phyloP scores from a whole-genome alignment of 2,329 filamentous ascomycete genomes.

The Apiospora koreana region DNA sequence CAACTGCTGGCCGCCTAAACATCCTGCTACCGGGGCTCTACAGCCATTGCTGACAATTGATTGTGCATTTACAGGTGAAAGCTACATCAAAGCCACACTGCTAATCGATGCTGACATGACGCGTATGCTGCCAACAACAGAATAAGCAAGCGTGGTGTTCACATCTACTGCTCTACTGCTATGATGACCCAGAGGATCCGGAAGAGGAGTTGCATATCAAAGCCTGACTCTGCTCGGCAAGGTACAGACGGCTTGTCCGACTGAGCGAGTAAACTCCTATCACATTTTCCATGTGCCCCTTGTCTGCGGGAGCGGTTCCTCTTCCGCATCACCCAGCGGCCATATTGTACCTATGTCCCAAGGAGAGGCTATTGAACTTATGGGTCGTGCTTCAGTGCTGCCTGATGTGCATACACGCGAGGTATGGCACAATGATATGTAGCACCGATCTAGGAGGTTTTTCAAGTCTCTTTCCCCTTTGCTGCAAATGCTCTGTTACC shows the following conservation, averaged over 20 bases:
- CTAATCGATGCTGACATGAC: not conserved
- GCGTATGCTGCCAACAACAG: not conserved
- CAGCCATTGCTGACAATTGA: not conserved
- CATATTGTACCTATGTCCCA: not conserved
- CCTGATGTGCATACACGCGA: not conserved
- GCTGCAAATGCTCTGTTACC: not conserved
- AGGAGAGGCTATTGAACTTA: not conserved
- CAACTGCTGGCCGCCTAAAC: not conserved
- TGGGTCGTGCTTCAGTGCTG: not conserved
- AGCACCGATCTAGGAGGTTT: not conserved
- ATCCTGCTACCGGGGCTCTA: not conserved
- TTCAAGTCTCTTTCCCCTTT: not conserved
- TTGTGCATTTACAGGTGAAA: not conserved
- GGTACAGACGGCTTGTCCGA: not conserved
- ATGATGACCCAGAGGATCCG: not conserved
- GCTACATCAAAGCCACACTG: not conserved
- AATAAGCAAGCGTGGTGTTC: not conserved
- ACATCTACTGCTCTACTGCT: not conserved
- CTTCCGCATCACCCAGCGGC: not conserved
- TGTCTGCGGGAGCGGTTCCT: not conserved
- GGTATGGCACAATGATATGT: not conserved
- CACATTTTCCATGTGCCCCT: not conserved
- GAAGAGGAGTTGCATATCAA: not conserved
- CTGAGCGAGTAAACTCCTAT: not conserved
- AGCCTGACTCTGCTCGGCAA: constrained; percentile 1